phyloP scores from a whole-genome alignment of 169 alveolate genomes.

The Eimeria praecox region DNA sequence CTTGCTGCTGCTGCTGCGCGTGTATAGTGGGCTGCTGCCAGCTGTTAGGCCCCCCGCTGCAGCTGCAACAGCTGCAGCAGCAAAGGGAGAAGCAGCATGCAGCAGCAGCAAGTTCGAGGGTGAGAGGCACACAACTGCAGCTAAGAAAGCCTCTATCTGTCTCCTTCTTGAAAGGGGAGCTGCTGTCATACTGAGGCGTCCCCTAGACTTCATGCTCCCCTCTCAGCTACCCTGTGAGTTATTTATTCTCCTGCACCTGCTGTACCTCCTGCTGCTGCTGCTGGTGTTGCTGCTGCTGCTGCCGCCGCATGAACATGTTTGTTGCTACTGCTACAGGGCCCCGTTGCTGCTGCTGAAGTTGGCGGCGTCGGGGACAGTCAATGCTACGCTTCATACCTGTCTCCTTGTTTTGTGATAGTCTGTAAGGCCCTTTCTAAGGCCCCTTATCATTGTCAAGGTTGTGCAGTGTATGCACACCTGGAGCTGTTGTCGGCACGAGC shows the following conservation, averaged over 20 bases:
- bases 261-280: slow-evolving; percentile 27
- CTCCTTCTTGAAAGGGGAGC: slow-evolving; percentile 27
- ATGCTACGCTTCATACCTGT: neutral
- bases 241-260: slow-evolving; percentile 25
- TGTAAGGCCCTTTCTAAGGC: no score
- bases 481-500: neutral
- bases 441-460: no score
- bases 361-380: neutral
- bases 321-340: slow-evolving; percentile 31
- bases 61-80: slow-evolving; percentile 20
- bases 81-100: slow-evolving; percentile 1
- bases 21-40: slow-evolving; percentile 30
- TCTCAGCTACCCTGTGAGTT: slow-evolving; percentile 29
- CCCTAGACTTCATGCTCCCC: slow-evolving; percentile 61
- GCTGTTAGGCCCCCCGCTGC: neutral
- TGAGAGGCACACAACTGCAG: neutral
- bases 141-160: neutral
- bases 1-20: slow-evolving; percentile 68
- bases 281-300: neutral
- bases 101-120: neutral
- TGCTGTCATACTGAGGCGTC: neutral
- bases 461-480: slow-evolving; percentile 9
- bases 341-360: slow-evolving; percentile 22
- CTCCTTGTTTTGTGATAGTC: neutral
- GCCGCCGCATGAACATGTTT: neutral